A percentile compares a stretch with the other conserved stretches of the same genome.
These are phyloP conservation scores for Podospora pseudocomata DNA, from an alignment of 495 filamentous ascomycete genomes.

Conservation along the genomic window DNA sequence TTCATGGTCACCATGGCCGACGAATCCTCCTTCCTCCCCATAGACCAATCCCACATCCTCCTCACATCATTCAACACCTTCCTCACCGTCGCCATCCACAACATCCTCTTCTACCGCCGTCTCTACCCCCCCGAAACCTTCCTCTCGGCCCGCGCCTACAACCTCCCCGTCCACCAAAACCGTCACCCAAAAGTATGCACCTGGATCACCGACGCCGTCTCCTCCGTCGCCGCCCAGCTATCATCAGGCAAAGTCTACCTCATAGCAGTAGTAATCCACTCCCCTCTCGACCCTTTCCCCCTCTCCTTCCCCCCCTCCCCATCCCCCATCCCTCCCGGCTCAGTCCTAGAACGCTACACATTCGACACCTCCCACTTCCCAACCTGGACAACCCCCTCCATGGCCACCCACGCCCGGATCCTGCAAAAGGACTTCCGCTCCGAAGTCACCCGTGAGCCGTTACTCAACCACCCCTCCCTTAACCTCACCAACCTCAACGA, in stretches of 20 bases:
- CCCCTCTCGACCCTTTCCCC: conserved; percentile 29
- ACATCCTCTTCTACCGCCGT: conserved; percentile 80
- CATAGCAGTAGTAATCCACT: conserved; percentile 74
- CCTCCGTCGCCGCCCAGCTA: conserved; percentile 71
- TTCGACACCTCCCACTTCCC: conserved; percentile 81
- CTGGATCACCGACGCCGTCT: conserved; percentile 83
- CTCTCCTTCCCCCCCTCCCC: conserved; percentile 6
- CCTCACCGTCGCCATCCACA: conserved; percentile 85
- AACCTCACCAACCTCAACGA: conserved; percentile 36
- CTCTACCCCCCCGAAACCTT: conserved; percentile 83
- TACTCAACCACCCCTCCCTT: not conserved
- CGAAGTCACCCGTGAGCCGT: conserved; percentile 32
- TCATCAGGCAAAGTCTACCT: conserved; percentile 54
- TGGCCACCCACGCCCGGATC: conserved; percentile 37
- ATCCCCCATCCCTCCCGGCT: conserved; percentile 17
- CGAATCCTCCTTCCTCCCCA: conserved; percentile 6
- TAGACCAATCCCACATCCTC: conserved; percentile 41
- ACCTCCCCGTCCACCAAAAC: conserved; percentile 82
- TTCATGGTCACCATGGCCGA: not conserved
- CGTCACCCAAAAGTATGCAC: conserved; percentile 87
- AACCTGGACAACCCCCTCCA: conserved; percentile 39
- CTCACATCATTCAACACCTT: conserved; percentile 66
- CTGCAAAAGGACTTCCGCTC: conserved; percentile 40
- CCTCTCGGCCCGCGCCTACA: conserved; percentile 77
- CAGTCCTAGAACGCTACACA: conserved; percentile 74